Base-by-base conservation (phyloP, 192 early-diverging fungal species). In the Backusella sp. region DNA sequence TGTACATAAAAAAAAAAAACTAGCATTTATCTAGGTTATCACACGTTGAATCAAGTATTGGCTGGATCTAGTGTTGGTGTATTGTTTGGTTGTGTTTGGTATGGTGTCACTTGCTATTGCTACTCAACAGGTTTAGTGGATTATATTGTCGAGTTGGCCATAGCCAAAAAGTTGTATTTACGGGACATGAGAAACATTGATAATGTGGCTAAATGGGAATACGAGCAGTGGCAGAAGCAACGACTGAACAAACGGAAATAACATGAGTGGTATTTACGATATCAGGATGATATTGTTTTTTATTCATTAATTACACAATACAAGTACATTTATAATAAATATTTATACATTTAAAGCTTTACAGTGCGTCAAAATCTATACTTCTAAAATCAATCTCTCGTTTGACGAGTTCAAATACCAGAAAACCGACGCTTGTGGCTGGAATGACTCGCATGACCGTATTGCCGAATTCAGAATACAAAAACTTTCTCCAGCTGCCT, bases 11-110 rank as follows among this genome's bases (percentile, higher is more conserved):
- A 68, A 92, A 30, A 19, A 8, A 68, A 92, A 37, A 9, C 7
- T 39, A 39, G 93, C 34, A 84, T 95, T 26, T 88, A 94, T 74
- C 79, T 96, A 2, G 81, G 84, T 11, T 95, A 95, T 80, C 95
- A 96, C 68, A 93, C 90, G 0, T 71, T 84, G 42, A 77, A 83
- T 35, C 95, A 96, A 80, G 93, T 95, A 8, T n/a, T 88, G 3
- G 87, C 87, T 26, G 95, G 95, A 6, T 75, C 86, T 3, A 68
- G 81, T 21, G 68, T 88, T 30, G 95, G 95, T 19, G 59, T 76
- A 0, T 28, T 80, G 0, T 90, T 91, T 79, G 93, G 89, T 0
- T 28, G 84, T 1, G 7, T 80, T 3, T 96, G 92, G 87, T 94
- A 83, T 52, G 34, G 46, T 11, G n/a, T 84, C 0, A 70, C 81